A percentile compares a stretch with the other conserved stretches of the same genome.
Conservation (phyloP, 2,329 filamentous ascomycete species). For the Botrytis fabae region DNA sequence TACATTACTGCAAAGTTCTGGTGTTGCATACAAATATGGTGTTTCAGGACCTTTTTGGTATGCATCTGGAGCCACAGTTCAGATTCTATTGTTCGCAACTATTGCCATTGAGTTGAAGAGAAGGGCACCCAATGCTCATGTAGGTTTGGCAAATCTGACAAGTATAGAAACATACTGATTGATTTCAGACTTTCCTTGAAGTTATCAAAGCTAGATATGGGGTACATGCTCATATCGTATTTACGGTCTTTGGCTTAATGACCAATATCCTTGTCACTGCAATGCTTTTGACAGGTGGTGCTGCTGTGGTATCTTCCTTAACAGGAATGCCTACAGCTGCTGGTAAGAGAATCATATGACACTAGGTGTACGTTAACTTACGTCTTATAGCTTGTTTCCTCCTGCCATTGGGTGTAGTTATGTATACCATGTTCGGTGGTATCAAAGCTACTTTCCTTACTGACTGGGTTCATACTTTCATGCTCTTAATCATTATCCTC, state of each 20-base stretch:
- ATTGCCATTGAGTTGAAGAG: constrained; percentile 88
- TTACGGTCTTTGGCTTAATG: constrained; percentile 77
- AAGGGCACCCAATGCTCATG: constrained; percentile 80
- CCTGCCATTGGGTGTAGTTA: constrained; percentile 74
- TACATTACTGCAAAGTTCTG: constrained; percentile 74
- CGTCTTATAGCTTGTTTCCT: constrained; percentile 64
- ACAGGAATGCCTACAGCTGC: constrained; percentile 77
- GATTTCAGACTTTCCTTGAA: constrained; percentile 66
- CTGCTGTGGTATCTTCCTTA: constrained; percentile 69
- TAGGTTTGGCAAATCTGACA: constrained; percentile 28
- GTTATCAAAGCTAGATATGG: constrained; percentile 82
- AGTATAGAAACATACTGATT: constrained; percentile 16
- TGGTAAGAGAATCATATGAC: constrained; percentile 40
- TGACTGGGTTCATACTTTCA: constrained; percentile 71
- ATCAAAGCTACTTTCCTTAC: constrained; percentile 88
- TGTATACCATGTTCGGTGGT: constrained; percentile 76
- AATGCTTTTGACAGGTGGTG: constrained; percentile 84
- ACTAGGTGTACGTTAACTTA: not conserved
- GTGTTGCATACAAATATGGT: constrained; percentile 80
- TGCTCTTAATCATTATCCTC: constrained; percentile 81
- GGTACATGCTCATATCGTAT: constrained; percentile 69
- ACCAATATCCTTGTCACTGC: constrained; percentile 87
- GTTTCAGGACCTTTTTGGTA: constrained; percentile 68
- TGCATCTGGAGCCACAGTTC: constrained; percentile 72
- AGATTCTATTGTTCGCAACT: constrained; percentile 87